phyloP scores from a whole-genome alignment of 169 alveolate genomes.

The Toxoplasma gondii region DNA sequence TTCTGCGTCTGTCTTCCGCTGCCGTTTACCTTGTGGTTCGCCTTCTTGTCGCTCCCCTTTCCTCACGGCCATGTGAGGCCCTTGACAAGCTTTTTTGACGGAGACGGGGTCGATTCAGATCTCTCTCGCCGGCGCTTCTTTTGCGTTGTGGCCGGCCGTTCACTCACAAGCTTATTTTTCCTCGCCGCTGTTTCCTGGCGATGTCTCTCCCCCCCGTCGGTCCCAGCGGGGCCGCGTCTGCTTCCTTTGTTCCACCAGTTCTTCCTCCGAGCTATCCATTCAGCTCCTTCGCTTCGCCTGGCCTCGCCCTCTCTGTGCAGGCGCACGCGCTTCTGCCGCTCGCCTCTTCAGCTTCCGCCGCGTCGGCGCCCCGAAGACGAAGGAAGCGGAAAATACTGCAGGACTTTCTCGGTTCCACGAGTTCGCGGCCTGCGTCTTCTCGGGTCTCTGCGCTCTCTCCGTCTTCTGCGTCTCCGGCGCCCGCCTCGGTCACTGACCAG shows the following conservation, averaged over 20 bases:
- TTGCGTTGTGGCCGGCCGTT: no score
- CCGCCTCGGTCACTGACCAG: neutral
- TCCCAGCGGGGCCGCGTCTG: neutral
- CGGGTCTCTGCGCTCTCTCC: neutral
- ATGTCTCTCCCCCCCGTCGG: neutral
- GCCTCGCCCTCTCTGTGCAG: neutral
- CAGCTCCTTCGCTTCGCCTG: slow-evolving; percentile 6
- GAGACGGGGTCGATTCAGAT: no score
- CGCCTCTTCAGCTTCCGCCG: neutral
- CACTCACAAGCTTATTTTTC: no score
- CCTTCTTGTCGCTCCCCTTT: no score
- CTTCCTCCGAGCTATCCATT: slow-evolving; percentile 9
- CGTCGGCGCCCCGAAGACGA: neutral
- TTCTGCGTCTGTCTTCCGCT: no score
- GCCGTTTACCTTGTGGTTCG: no score
- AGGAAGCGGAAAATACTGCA: neutral
- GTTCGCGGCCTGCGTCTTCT: neutral
- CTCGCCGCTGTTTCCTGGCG: neutral
- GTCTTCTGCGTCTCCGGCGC: neutral
- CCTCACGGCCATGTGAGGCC: no score
- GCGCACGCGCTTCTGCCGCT: neutral
- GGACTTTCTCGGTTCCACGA: neutral
- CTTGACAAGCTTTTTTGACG: no score
- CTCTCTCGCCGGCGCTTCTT: no score
- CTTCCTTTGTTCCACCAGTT: neutral